These are phyloP conservation scores for Podospora tetraspora DNA, from an alignment of 495 filamentous ascomycete species.

Conservation along the genomic window DNA sequence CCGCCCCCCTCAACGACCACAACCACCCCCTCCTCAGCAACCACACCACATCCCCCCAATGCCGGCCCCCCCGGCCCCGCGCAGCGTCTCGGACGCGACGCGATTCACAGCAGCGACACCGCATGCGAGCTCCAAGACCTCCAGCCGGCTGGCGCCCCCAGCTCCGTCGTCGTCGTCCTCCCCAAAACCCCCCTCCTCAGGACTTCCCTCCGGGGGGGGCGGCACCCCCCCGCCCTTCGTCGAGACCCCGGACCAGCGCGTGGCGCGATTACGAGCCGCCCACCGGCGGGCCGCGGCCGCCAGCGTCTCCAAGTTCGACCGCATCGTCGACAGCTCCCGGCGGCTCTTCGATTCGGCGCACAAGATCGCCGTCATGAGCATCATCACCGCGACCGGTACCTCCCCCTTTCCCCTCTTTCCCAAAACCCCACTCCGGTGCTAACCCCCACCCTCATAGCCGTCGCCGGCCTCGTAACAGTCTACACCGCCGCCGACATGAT, in stretches of 20 bases:
- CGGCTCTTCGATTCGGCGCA: conserved; percentile 79
- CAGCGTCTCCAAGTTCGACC: conserved; percentile 62
- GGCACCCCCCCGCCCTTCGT: conserved; percentile 21
- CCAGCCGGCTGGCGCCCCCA: conserved; percentile 58
- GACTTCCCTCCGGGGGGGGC: conserved; percentile 7
- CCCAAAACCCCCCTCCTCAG: background rate
- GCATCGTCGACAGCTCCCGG: conserved; percentile 60
- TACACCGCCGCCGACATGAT: conserved; percentile 85
- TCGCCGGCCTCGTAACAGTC: conserved; percentile 66
- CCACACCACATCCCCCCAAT: conserved; percentile 8
- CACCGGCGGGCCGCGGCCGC: conserved; percentile 64
- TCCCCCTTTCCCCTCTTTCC: background rate
- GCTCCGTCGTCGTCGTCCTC: conserved; percentile 8
- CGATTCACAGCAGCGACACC: conserved; percentile 91
- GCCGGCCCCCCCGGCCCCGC: conserved; percentile 54
- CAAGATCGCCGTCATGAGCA: conserved; percentile 61
- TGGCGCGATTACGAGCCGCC: conserved; percentile 76
- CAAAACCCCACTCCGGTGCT: background rate
- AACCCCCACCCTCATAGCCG: conserved; percentile 42
- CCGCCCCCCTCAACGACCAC: background rate
- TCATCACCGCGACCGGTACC: conserved; percentile 79
- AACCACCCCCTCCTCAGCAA: background rate
- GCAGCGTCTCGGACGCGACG: conserved; percentile 88
- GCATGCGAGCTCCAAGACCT: conserved; percentile 70
- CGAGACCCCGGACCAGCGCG: conserved; percentile 88